Base-by-base conservation (phyloP, 495 filamentous ascomycete genomes). In the Bacidia rubella region DNA sequence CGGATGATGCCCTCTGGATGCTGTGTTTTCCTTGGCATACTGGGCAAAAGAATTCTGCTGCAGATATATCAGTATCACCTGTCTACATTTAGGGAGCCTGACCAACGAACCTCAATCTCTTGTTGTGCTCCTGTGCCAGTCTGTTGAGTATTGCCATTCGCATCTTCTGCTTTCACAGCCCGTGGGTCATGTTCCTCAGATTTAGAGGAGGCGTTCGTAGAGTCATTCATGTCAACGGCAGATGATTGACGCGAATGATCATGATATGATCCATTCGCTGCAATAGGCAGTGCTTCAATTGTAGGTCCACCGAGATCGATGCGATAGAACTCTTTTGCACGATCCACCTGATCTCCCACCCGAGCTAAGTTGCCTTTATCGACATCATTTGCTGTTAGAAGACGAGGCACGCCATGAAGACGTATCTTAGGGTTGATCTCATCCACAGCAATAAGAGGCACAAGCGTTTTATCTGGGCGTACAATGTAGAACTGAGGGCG, bases 401-500 rank as follows among this genome's bases (percentile, higher is more conserved):
- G 54, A 22, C 67, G 65, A 21, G 68, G 53, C 11, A 69, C 58
- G 7, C 65, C 71, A 26, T 57, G 61, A 26, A 78, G 60, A 0
- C 52, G 43, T 39, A 74, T 35, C 10, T 58, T 52, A 4, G 65
- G 41, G 0, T 79, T 79, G 3, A 86, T 63, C 64, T 85, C 76
- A 57, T 87, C 85, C 0, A 78, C 71, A 0, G 81, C 77, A 32
- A 87, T 66, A 11, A 89, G 69, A 0, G 80, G 78, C 11, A 80
- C 82, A 51, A 76, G 66, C 15, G 60, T 65, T 46, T 80, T 80
- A 54, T 79, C 70, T 15, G 73, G 71, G 27, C 82, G 76, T 32
- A 73, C 64, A 49, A 74, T 73, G 60, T 76, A 82, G 63, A 77
- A 81, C 17, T 59, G 57, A 49, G 71, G 70, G 47, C 62, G 63